Evolutionary conservation across 139 green algal species (phyloP).

Genomic region (Diplosphaera chodatii): DNA sequence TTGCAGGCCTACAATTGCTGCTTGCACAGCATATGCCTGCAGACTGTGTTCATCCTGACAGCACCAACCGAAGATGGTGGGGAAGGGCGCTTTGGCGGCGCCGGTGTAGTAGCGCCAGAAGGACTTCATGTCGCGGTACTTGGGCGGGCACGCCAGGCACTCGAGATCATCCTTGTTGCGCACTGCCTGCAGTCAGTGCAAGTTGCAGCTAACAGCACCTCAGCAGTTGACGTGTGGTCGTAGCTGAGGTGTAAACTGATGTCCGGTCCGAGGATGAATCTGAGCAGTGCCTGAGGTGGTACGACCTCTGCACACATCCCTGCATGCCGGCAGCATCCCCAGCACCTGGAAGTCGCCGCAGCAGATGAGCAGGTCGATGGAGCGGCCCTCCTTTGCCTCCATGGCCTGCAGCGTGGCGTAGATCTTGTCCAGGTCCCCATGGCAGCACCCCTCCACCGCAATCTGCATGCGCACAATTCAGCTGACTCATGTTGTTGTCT

Average conservation of each 20-base stretch:
- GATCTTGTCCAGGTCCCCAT: slow-evolving; percentile 93
- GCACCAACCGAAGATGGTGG: slow-evolving; percentile 87
- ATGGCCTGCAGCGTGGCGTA: slow-evolving; percentile 72
- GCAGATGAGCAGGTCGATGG: slow-evolving; percentile 93
- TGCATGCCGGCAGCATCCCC: neutral
- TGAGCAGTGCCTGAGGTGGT: too few relatives aligned
- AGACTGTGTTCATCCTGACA: neutral
- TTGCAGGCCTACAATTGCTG: too few relatives aligned
- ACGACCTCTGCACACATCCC: too few relatives aligned
- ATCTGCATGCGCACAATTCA: slow-evolving; percentile 44
- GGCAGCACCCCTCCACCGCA: slow-evolving; percentile 83
- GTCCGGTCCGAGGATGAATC: too few relatives aligned
- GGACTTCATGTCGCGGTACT: slow-evolving; percentile 84
- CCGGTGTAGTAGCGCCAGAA: slow-evolving; percentile 98
- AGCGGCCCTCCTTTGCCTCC: slow-evolving; percentile 50
- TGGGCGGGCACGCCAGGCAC: slow-evolving; percentile 85
- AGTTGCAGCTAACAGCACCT: neutral
- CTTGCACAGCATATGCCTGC: too few relatives aligned
- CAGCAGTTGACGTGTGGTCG: neutral
- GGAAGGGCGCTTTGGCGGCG: slow-evolving; percentile 63
- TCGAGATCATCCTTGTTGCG: slow-evolving; percentile 93
- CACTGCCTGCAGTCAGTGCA: slow-evolving; percentile 81
- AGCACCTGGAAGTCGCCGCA: slow-evolving; percentile 94
- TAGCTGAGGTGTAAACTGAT: too few relatives aligned
- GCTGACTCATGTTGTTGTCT: too few relatives aligned